A percentile compares a stretch with the other conserved stretches of the same genome.
These are phyloP conservation scores for Tephrocybe sp. DNA, from an alignment of 768 basidiomycete genomes.

Conservation along the genomic window DNA sequence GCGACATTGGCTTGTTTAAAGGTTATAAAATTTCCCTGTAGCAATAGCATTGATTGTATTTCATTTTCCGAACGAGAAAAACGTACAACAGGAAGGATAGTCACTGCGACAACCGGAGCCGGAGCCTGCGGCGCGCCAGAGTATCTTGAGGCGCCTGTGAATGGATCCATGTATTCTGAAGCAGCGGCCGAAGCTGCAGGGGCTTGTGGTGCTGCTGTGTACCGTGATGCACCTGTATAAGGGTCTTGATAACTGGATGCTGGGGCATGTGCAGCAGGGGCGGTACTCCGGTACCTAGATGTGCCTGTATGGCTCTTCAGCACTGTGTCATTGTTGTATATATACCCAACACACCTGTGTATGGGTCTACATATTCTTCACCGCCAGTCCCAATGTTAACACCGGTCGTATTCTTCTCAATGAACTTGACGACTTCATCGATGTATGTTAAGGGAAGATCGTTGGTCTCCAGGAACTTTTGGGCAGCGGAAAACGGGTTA, in stretches of 20 bases:
- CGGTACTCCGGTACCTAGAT: constrained; percentile 58
- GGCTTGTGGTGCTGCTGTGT: constrained; percentile 42
- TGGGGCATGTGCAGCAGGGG: constrained; percentile 29
- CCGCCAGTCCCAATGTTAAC: constrained; percentile 64
- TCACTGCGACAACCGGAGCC: constrained; percentile 32
- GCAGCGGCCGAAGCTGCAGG: constrained; percentile 30
- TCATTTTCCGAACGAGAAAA: background rate
- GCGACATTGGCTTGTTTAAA: constrained; percentile 83
- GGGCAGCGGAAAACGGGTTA: constrained; percentile 88
- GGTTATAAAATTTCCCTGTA: constrained; percentile 60
- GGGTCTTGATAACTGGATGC: constrained; percentile 58
- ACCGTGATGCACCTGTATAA: constrained; percentile 71
- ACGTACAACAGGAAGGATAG: constrained; percentile 54
- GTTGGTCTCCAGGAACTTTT: constrained; percentile 81
- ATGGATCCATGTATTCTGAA: constrained; percentile 57
- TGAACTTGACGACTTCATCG: constrained; percentile 91
- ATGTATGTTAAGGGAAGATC: constrained; percentile 82
- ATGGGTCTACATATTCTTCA: constrained; percentile 81
- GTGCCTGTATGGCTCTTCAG: constrained; percentile 42
- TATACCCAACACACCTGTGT: constrained; percentile 59
- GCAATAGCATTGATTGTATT: background rate
- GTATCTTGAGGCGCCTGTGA: constrained; percentile 70
- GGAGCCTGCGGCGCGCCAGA: constrained; percentile 40
- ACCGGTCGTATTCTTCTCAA: constrained; percentile 87
- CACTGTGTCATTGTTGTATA: constrained; percentile 5